A percentile compares a stretch with the other conserved stretches of the same genome.
These are phyloP conservation scores for Cerioporus squamosus DNA, from an alignment of 1,284 basidiomycete genomes.

Conservation along the genomic window DNA sequence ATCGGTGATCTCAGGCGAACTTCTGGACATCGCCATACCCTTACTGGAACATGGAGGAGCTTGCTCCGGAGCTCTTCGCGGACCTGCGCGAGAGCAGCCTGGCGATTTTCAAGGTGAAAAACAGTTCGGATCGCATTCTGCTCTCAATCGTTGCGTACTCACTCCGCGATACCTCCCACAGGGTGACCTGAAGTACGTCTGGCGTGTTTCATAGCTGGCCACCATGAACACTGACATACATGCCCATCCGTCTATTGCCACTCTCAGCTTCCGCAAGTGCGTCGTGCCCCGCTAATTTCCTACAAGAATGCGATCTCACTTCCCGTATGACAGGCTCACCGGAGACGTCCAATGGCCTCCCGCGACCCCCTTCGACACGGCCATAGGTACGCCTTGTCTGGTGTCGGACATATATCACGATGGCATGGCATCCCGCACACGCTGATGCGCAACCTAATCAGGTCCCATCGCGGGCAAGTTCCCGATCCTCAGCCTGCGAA, in stretches of 20 bases:
- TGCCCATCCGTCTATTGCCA: too few relatives aligned
- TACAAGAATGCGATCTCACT: neutral
- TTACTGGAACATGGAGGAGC: slow-evolving; percentile 79
- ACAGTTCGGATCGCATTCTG: slow-evolving; percentile 28
- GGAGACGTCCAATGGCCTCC: slow-evolving; percentile 91
- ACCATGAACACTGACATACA: neutral
- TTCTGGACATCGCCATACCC: slow-evolving; percentile 89
- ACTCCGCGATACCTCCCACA: slow-evolving; percentile 28
- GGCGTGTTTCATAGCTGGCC: too few relatives aligned
- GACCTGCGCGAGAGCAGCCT: slow-evolving; percentile 71
- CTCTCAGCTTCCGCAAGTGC: slow-evolving; percentile 1
- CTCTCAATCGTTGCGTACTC: neutral
- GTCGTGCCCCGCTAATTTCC: slow-evolving; percentile 36
- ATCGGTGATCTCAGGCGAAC: slow-evolving; percentile 44
- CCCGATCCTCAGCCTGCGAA: slow-evolving; percentile 84
- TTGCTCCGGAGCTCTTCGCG: slow-evolving; percentile 62
- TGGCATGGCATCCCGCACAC: slow-evolving; percentile 3
- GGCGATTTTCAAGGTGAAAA: slow-evolving; percentile 88
- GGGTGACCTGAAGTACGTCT: slow-evolving; percentile 81
- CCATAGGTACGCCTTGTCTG: slow-evolving; percentile 83
- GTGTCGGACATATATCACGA: too few relatives aligned
- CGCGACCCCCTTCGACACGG: slow-evolving; percentile 78
- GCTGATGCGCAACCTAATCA: slow-evolving; percentile 33
- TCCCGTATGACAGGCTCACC: slow-evolving; percentile 63
- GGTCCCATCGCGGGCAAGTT: slow-evolving; percentile 83